Percentiles rank a stretch among this genome's conserved stretches.
Conservation (phyloP, 208 protist species). For the Tetramitus jugosus region DNA sequence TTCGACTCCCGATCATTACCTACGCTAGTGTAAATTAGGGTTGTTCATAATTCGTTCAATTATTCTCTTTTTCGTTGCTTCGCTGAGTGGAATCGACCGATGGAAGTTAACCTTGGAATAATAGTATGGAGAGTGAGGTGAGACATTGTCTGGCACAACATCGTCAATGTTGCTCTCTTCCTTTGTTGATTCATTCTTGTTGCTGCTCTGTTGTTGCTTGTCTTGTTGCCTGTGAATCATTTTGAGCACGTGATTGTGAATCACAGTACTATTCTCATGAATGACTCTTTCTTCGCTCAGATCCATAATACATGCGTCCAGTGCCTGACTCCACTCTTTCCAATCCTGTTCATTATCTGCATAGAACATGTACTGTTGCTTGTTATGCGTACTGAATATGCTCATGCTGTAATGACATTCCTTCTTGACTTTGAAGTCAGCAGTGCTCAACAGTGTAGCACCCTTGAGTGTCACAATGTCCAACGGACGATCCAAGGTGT, state of each 20-base stretch:
- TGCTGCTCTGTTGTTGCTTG: too few species aligned
- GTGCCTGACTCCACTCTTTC: slow-evolving; percentile 8
- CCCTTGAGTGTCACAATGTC: too few species aligned
- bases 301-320: neutral
- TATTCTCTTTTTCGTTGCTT: too few species aligned
- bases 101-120: neutral
- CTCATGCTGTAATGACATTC: neutral
- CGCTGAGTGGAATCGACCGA: too few species aligned
- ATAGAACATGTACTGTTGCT: neutral
- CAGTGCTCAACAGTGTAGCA: too few species aligned
- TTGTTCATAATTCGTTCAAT: too few species aligned
- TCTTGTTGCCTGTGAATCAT: neutral
- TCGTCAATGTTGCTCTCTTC: neutral
- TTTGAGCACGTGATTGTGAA: neutral
- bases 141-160: neutral
- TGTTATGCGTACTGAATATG: neutral
- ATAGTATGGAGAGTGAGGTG: slow-evolving; percentile 10
- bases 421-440: neutral
- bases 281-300: neutral
- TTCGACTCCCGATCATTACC: too few species aligned
- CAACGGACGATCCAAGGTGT: too few species aligned
- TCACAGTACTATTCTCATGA: neutral
- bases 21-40: too few species aligned
- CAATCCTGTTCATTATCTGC: neutral
- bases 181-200: too few species aligned